These are phyloP conservation scores for Talaromyces borbonicus DNA, from an alignment of 495 filamentous ascomycete genomes.

Conservation along the genomic window DNA sequence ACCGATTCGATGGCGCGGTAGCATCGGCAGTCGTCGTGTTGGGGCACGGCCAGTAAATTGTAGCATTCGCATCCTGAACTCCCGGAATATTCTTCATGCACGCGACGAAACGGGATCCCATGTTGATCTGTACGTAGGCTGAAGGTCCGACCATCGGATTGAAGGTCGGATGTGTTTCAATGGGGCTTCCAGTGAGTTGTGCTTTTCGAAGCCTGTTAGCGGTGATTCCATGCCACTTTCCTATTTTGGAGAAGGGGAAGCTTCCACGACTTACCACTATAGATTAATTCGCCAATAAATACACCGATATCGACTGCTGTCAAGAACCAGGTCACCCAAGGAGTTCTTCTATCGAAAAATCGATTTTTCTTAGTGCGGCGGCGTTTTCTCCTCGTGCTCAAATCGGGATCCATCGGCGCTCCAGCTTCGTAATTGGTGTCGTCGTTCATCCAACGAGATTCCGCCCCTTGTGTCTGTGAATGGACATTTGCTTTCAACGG, in stretches of 20 bases:
- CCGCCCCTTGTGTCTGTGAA: slow-evolving; percentile 20
- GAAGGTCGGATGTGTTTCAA: slow-evolving; percentile 75
- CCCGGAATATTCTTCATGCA: slow-evolving; percentile 81
- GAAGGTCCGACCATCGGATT: slow-evolving; percentile 98
- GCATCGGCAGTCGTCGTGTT: slow-evolving; percentile 51
- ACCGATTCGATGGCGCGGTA: slow-evolving; percentile 36
- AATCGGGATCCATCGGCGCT: slow-evolving; percentile 15
- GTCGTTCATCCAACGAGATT: slow-evolving; percentile 31
- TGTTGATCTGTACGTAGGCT: slow-evolving; percentile 81
- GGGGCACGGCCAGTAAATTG: slow-evolving; percentile 63
- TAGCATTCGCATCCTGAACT: slow-evolving; percentile 46
- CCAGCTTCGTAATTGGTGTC: slow-evolving; percentile 30
- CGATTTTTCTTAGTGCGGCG: slow-evolving; percentile 25
- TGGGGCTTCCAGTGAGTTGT: slow-evolving; percentile 51
- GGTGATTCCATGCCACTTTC: too few relatives aligned
- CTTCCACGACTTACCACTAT: slow-evolving; percentile 69
- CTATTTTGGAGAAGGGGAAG: too few relatives aligned
- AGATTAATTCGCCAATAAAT: slow-evolving; percentile 85
- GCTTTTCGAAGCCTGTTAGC: too few relatives aligned
- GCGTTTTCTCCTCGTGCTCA: slow-evolving; percentile 12
- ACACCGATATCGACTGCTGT: slow-evolving; percentile 69
- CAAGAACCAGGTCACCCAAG: slow-evolving; percentile 76
- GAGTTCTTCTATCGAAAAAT: slow-evolving; percentile 51
- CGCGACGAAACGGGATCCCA: slow-evolving; percentile 86
- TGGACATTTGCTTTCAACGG: slow-evolving; percentile 32